phyloP scores from a whole-genome alignment of 139 green algal genomes.

The Helicosporidium sp. region DNA sequence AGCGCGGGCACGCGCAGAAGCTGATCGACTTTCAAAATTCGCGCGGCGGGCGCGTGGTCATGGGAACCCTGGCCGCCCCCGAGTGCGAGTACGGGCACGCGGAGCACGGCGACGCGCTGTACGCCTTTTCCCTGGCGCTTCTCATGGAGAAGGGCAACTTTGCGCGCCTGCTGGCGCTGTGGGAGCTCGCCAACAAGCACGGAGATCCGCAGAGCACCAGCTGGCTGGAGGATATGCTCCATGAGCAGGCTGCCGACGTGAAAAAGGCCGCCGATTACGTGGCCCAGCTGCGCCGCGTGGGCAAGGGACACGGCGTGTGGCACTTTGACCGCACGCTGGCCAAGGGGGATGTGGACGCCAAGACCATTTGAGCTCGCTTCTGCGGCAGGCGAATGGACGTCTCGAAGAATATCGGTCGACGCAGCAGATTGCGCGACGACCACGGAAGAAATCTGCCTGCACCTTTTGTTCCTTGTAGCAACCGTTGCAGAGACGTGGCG shows the following conservation, averaged over 20 bases:
- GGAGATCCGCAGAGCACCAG: constrained; percentile 57
- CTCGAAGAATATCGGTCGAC: too few species aligned
- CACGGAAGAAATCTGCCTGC: too few species aligned
- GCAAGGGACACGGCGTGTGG: constrained; percentile 72
- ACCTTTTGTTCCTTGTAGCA: too few species aligned
- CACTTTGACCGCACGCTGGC: constrained; percentile 41
- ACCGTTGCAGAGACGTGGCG: too few species aligned
- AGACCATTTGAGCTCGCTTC: too few species aligned
- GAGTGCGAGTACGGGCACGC: constrained; percentile 46
- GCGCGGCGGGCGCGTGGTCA: constrained; percentile 65
- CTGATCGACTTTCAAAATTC: constrained; percentile 77
- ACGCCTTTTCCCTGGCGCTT: constrained; percentile 82
- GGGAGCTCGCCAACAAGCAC: constrained; percentile 35
- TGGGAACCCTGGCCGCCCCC: constrained; percentile 55
- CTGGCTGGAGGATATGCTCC: constrained; percentile 65
- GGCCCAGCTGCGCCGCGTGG: constrained; percentile 65
- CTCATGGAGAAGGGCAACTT: constrained; percentile 90
- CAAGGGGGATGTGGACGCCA: not conserved
- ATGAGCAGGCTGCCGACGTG: constrained; percentile 51
- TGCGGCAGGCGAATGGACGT: too few species aligned
- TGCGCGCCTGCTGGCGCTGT: constrained; percentile 36
- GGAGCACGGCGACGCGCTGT: constrained; percentile 33
- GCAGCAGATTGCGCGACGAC: too few species aligned
- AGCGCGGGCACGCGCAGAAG: constrained; percentile 76
- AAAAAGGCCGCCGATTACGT: constrained; percentile 71